A percentile compares a stretch with the other conserved stretches of the same genome.
These are phyloP conservation scores for Exophiala viscosa DNA, from an alignment of 2,329 filamentous ascomycete genomes.

Conservation along the genomic window DNA sequence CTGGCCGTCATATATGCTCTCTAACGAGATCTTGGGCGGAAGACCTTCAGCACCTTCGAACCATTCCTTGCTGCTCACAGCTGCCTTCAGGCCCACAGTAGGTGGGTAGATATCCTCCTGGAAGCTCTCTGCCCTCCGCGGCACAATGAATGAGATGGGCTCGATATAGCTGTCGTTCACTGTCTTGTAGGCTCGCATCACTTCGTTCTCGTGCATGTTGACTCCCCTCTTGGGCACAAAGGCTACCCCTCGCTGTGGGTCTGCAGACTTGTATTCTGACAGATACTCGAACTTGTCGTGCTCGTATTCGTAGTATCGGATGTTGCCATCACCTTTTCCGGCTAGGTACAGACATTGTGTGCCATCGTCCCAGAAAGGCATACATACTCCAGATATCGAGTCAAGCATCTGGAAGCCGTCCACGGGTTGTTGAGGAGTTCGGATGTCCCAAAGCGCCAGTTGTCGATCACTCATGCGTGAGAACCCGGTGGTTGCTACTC, in stretches of 20 bases:
- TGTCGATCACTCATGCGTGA: constrained; percentile 98
- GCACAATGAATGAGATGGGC: constrained; percentile 95
- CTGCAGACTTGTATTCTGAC: constrained; percentile 93
- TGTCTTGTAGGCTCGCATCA: constrained; percentile 95
- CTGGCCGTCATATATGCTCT: constrained; percentile 82
- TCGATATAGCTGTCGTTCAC: constrained; percentile 93
- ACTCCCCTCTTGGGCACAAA: constrained; percentile 94
- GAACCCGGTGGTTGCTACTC: constrained; percentile 94
- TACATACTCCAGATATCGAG: constrained; percentile 94
- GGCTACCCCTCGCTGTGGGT: constrained; percentile 89
- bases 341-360: constrained; percentile 94
- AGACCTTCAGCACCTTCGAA: constrained; percentile 76
- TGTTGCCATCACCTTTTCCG: constrained; percentile 98
- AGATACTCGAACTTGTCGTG: constrained; percentile 98
- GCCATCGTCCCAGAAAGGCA: constrained; percentile 99
- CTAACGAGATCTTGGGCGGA: constrained; percentile 89
- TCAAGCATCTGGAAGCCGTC: constrained; percentile 88
- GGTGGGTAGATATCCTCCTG: constrained; percentile 97
- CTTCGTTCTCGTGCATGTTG: constrained; percentile 94
- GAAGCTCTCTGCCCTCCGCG: constrained; percentile 87
- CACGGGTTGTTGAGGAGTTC: constrained; percentile 73
- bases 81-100: constrained; percentile 73
- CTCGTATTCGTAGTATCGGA: constrained; percentile 96
- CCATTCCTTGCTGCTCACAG: constrained; percentile 78
- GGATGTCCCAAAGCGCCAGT: constrained; percentile 90